These are phyloP conservation scores for Penicillium taxi DNA, from an alignment of 495 filamentous ascomycete species.

Conservation along the genomic window DNA sequence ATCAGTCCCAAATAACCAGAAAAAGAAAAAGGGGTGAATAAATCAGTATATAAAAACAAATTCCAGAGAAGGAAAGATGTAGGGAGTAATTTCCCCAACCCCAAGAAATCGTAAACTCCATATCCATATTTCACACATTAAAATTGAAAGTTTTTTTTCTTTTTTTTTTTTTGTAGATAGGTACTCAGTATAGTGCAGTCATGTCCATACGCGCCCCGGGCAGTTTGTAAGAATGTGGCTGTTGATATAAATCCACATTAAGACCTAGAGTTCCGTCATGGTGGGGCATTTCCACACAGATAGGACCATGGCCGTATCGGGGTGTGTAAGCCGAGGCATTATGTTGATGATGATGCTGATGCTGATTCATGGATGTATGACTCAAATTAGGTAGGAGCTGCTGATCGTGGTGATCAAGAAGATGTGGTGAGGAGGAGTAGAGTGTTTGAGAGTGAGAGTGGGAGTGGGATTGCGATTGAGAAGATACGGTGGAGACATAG, in stretches of 20 bases:
- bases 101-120: neutral
- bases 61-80: neutral
- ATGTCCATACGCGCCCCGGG: conserved; percentile 29
- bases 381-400: conserved; percentile 23
- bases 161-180: conserved; percentile 2
- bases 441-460: conserved; percentile 24
- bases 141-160: neutral
- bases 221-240: conserved; percentile 24
- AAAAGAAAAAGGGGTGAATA: conserved; percentile 2
- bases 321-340: conserved; percentile 21
- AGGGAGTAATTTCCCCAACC: neutral
- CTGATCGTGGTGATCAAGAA: conserved; percentile 28
- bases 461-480: conserved; percentile 28
- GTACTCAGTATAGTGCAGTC: conserved; percentile 9
- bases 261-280: conserved; percentile 22
- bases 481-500: conserved; percentile 28
- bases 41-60: conserved; percentile 8
- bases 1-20: conserved; percentile 4
- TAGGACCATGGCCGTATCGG: conserved; percentile 24
- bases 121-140: neutral
- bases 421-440: conserved; percentile 32
- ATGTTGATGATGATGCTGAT: conserved; percentile 16
- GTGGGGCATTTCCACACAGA: conserved; percentile 23
- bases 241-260: conserved; percentile 29
- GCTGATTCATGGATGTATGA: conserved; percentile 19